phyloP scores from a whole-genome alignment of 768 basidiomycete species.

The Fomitopsis serialis region DNA sequence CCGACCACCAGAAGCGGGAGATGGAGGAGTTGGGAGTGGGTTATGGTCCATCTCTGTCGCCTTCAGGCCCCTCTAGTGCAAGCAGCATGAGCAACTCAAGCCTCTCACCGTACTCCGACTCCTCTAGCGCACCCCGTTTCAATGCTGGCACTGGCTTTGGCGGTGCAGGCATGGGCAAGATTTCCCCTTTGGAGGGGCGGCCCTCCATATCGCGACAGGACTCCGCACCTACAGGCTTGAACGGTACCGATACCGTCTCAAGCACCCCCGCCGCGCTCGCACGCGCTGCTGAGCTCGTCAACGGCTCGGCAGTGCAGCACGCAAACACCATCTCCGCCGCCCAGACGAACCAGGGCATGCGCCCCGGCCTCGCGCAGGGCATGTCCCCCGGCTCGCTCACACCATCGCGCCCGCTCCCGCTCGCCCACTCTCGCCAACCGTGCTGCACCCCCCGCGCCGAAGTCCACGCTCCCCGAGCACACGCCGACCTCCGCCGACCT shows the following conservation, averaged over 20 bases:
- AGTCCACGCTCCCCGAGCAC: conserved; percentile 38
- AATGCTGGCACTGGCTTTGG: conserved; percentile 90
- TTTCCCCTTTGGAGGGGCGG: conserved; percentile 30
- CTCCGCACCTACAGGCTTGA: conserved; percentile 31
- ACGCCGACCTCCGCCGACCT: conserved; percentile 63
- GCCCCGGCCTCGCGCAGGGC: conserved; percentile 23
- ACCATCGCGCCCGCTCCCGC: conserved; percentile 63
- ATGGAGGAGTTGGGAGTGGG: conserved; percentile 57
- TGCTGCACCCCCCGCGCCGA: conserved; percentile 47
- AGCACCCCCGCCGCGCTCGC: conserved; percentile 37
- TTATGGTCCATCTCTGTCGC: conserved; percentile 14
- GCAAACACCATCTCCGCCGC: conserved; percentile 36
- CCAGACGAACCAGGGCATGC: conserved; percentile 20
- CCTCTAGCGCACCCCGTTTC: conserved; percentile 64
- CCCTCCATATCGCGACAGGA: conserved; percentile 41
- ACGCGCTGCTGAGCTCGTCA: conserved; percentile 59
- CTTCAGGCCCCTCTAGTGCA: background rate
- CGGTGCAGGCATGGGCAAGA: conserved; percentile 51
- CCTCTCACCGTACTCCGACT: conserved; percentile 28
- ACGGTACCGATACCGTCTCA: conserved; percentile 21
- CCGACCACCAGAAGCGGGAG: conserved; percentile 95
- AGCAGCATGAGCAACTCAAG: conserved; percentile 12
- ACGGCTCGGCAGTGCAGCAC: conserved; percentile 42
- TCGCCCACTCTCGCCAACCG: conserved; percentile 54
- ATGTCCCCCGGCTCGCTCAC: conserved; percentile 36